Evolutionary conservation across 2,329 filamentous ascomycete genomes (phyloP), one percentile per base, ranked within the genome.

Genomic region (Cryoendolithus antarcticus): DNA sequence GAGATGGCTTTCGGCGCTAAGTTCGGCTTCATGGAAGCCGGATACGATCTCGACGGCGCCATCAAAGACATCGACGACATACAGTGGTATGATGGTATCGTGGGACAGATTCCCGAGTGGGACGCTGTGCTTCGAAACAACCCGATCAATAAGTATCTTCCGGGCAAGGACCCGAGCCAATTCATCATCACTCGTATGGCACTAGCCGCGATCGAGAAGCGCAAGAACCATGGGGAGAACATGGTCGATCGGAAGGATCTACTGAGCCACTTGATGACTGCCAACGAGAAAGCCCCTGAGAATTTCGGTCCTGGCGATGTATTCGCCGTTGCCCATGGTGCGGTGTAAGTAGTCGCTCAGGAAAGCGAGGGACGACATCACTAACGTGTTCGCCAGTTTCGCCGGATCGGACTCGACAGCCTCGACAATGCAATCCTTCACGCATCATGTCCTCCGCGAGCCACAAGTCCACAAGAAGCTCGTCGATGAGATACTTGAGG

Each of bases 321-420:
- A 3, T 74, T 75, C 56, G 69, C 71, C 6, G 68, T 75, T 4
- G 67, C 71, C 3, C 71, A 74, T 43, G 71, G 71, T 7, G 71
- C 71, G 1, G 74, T 73, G 68, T 71, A 48, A 56, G 68, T 48
- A 56, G 85, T 53, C 63, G 24, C 24, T 8, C 24, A 27, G 7
- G 24, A 27, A 27, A 27, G 76, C 75, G 68, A 15, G 76, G 83
- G 50, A 69, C 66, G 3, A 66, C 81, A 7, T 79, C 84, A 8
- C 74, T 81, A 46, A 78, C 77, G 6, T 78, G 81, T 27, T 41
- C 82, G 24, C 82, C 78, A 64, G 68, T 45, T 73, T 82, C 48
- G 84, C 84, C 1, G 82, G 83, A 3, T 80, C 75, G 2, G 84
- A 91, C 59, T 89, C 83, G 1, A 89, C 83, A 0, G 82, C 80